Evolutionary conservation across 1,284 basidiomycete genomes (phyloP).

Genomic region (Malassezia pachydermatis): DNA sequence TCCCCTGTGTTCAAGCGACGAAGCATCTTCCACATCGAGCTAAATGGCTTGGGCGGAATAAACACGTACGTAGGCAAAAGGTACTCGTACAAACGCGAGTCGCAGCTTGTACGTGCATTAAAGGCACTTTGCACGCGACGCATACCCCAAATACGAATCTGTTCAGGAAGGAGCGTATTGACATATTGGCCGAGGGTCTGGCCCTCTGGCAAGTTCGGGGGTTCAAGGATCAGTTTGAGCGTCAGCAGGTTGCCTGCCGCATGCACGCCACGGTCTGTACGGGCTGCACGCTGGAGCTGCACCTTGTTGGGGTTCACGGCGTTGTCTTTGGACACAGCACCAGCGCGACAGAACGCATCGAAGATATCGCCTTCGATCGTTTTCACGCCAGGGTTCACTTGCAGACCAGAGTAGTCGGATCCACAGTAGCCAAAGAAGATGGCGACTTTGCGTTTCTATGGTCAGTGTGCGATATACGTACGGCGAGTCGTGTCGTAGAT

Average conservation of each 20-base stretch:
- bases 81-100: conserved; percentile 93
- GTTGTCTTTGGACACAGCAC: conserved; percentile 85
- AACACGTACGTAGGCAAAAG: conserved; percentile 89
- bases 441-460: conserved; percentile 55
- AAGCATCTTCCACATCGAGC: conserved; percentile 38
- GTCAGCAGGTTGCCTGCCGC: conserved; percentile 76
- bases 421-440: conserved; percentile 55
- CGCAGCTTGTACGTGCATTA: conserved; percentile 63
- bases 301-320: conserved; percentile 83
- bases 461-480: conserved; percentile 18
- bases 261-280: conserved; percentile 95
- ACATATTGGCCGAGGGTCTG: conserved; percentile 59
- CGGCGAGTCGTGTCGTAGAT: neutral
- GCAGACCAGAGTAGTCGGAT: conserved; percentile 76
- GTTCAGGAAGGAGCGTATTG: conserved; percentile 74
- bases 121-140: conserved; percentile 83
- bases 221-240: conserved; percentile 45
- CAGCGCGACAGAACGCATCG: conserved; percentile 72
- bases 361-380: conserved; percentile 91
- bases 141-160: conserved; percentile 86
- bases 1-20: conserved; percentile 17
- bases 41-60: conserved; percentile 71
- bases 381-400: conserved; percentile 63
- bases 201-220: conserved; percentile 21
- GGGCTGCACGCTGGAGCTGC: conserved; percentile 72